Evolutionary conservation across 2,329 filamentous ascomycete species (phyloP).

Genomic region (Aspergillus japonicus): DNA sequence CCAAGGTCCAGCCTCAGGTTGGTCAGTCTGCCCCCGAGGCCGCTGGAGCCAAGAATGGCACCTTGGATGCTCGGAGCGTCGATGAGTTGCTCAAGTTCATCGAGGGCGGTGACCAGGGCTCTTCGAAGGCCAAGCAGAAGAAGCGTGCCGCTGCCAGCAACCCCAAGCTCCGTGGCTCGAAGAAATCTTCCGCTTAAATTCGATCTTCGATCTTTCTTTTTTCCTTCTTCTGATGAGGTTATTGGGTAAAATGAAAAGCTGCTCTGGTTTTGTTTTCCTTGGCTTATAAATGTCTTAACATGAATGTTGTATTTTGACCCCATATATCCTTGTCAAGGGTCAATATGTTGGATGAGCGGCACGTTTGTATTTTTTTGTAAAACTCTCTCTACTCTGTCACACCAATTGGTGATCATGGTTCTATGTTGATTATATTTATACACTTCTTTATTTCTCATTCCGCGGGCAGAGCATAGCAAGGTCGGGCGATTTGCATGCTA

Average conservation of each 20-base stretch:
- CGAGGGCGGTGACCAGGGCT: conserved; percentile 62
- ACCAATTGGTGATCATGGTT: conserved; percentile 11
- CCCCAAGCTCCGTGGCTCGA: conserved; percentile 45
- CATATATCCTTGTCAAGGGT: conserved; percentile 25
- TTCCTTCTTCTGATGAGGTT: conserved; percentile 4
- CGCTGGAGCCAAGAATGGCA: conserved; percentile 38
- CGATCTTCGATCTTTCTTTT: conserved; percentile 10
- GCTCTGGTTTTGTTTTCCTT: conserved; percentile 16
- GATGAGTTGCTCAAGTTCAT: conserved; percentile 95
- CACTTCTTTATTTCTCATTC: conserved; percentile 23
- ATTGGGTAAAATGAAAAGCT: conserved; percentile 11
- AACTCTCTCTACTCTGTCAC: conserved; percentile 39
- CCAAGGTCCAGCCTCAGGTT: conserved; percentile 62
- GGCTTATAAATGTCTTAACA: conserved; percentile 31
- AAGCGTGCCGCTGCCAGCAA: conserved; percentile 45
- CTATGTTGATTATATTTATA: conserved; percentile 13
- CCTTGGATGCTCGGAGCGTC: conserved; percentile 76
- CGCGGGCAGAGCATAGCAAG: conserved; percentile 33
- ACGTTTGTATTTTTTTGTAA: conserved; percentile 26
- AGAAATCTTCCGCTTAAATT: conserved; percentile 37
- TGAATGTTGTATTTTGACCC: conserved; percentile 24
- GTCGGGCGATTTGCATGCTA: conserved; percentile 30
- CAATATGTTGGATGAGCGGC: conserved; percentile 31
- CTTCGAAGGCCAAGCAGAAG: conserved; percentile 44
- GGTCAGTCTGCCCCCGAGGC: conserved; percentile 58